Base-by-base conservation (phyloP, 768 basidiomycete species). In the Macrolepiota albuminosa region DNA sequence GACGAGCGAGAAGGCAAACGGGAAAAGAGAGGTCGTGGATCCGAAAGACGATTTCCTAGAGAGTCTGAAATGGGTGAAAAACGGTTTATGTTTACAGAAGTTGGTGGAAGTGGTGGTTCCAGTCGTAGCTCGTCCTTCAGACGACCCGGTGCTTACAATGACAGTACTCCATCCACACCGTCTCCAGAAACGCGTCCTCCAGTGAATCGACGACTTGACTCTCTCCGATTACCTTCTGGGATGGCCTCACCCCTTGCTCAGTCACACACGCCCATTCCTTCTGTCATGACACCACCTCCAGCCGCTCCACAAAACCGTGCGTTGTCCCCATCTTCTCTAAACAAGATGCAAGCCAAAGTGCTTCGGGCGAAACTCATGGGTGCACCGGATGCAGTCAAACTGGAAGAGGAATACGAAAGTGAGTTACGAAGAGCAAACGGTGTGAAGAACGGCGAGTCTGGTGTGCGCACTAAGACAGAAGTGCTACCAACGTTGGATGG, bases 281-380 rank as follows among this genome's bases (percentile, higher is more conserved):
- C 88, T 2, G 95, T 95, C 6, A 87, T 98, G 82, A 90, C 93
- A 0, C 95, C 95, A 2, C 78, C 83, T 13, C 62, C 71, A 9
- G 56, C 60, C 33, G 69, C 65, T 69, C 69, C 61, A 68, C 70
- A 70, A 29, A 56, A 70, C 1, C 79, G 86, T 5, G 80, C 80
- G 0, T 68, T 91, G 57, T 89, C 89, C 0, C 86, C 88, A 2
- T 88, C 88, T 1, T 91, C 89, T 16, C 76, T 98, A 49, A 98
- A 99, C 71, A 90, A 86, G 68, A 74, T 99, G 1, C 96, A 99
- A 72, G 96, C 96, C 4, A 88, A 88, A 65, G 95, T 97, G 2
- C 76, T 99, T 9, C 87, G 93, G 39, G 95, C 97, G 4, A 95
- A 90, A 70, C 79, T 99, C 36, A 89, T 91, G 82, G 86, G 83